A percentile compares a stretch with the other conserved stretches of the same genome.
Evolutionary conservation across 2,329 filamentous ascomycete genomes (phyloP).

Genomic region (Fusarium mexicanum): DNA sequence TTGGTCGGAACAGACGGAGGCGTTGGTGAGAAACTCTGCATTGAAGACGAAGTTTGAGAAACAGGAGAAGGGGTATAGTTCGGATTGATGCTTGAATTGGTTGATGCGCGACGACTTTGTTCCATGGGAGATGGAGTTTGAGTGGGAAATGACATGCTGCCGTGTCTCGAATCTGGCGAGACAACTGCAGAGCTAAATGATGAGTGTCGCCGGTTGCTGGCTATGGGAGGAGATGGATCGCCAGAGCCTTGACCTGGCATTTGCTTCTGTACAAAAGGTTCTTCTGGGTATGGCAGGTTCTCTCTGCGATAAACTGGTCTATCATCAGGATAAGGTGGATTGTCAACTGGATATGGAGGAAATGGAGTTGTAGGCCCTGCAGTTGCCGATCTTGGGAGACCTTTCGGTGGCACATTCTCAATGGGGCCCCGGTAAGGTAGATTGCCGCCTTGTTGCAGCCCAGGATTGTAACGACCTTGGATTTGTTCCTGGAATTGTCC

Average conservation of each 20-base stretch:
- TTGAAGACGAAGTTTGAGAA: constrained; percentile 31
- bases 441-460: constrained; percentile 9
- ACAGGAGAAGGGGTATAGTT: constrained; percentile 40
- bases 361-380: constrained; percentile 27
- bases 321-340: constrained; percentile 29
- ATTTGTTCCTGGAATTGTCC: constrained; percentile 6
- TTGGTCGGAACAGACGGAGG: constrained; percentile 22
- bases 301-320: neutral
- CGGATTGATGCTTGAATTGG: constrained; percentile 29
- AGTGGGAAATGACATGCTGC: constrained; percentile 40
- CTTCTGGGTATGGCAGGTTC: constrained; percentile 23
- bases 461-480: neutral
- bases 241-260: neutral
- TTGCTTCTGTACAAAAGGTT: constrained; percentile 7
- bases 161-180: constrained; percentile 42
- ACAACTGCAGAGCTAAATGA: constrained; percentile 39
- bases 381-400: constrained; percentile 30
- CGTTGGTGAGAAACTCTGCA: constrained; percentile 26
- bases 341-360: constrained; percentile 27
- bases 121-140: constrained; percentile 47
- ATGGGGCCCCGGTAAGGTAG: constrained; percentile 26
- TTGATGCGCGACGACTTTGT: constrained; percentile 27
- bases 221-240: neutral
- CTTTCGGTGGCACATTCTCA: constrained; percentile 23
- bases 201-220: constrained; percentile 39